Evolutionary conservation across 805 yeast species (phyloP).

Genomic region (Candida golubevii): DNA sequence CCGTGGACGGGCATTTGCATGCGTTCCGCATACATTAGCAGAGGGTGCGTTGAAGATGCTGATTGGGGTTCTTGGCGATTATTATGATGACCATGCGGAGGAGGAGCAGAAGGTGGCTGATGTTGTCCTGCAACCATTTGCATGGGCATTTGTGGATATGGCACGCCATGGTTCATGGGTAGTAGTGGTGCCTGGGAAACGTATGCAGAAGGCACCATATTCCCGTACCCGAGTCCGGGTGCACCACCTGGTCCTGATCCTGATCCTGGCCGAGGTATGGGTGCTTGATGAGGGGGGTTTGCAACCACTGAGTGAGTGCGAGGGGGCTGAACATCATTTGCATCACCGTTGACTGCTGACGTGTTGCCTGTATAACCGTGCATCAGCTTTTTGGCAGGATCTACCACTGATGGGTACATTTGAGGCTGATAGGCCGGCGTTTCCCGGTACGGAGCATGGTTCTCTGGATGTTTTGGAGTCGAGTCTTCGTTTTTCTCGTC

Average conservation of each 20-base stretch:
- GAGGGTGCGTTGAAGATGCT: too few relatives aligned
- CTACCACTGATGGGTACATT: neutral
- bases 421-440: neutral
- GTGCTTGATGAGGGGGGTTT: neutral
- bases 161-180: constrained; percentile 1
- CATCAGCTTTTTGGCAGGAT: neutral
- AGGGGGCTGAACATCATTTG: too few relatives aligned
- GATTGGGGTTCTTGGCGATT: neutral
- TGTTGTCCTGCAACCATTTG: constrained; percentile 7
- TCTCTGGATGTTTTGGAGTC: neutral
- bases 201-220: constrained; percentile 3
- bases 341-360: too few relatives aligned
- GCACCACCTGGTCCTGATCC: neutral
- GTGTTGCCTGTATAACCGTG: neutral
- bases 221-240: neutral
- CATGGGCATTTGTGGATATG: constrained; percentile 7
- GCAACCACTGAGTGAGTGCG: too few relatives aligned
- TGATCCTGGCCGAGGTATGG: constrained; percentile 1
- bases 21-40: constrained; percentile 3
- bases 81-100: neutral
- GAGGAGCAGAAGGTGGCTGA: neutral
- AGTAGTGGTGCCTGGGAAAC: constrained; percentile 6
- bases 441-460: neutral
- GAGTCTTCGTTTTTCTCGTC: constrained; percentile 16
- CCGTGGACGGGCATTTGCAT: constrained; percentile 1